A percentile compares a stretch with the other conserved stretches of the same genome.
Evolutionary conservation across 345 rosid genomes (phyloP).

Genomic region (Punica granatum): DNA sequence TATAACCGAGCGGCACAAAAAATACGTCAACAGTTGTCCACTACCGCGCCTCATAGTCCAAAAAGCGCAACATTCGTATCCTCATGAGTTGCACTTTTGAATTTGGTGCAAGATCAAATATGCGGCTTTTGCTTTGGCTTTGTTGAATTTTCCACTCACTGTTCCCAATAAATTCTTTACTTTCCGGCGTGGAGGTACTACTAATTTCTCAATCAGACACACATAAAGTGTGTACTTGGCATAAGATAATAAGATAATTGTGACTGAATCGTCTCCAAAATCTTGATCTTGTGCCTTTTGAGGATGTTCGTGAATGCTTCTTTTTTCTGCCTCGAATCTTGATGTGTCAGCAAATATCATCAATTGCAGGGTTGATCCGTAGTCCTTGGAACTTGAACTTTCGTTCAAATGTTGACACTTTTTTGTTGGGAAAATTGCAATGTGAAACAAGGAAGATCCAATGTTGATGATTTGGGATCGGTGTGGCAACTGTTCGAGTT

Average conservation of each 20-base stretch:
- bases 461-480: not conserved
- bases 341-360: not conserved
- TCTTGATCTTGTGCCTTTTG: not conserved
- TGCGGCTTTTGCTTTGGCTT: not conserved
- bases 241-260: no score
- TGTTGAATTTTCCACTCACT: not conserved
- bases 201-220: not conserved
- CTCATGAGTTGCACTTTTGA: not conserved
- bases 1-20: no score
- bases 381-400: slow-evolving; percentile 1
- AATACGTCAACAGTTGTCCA: no score
- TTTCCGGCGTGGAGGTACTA: not conserved
- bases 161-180: not conserved
- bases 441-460: not conserved
- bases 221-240: no score
- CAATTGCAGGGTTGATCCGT: not conserved
- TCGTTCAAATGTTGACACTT: not conserved
- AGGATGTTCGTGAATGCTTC: slow-evolving; percentile 2
- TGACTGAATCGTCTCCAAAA: no score
- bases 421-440: not conserved
- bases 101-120: not conserved
- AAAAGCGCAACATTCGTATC: not conserved
- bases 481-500: no score
- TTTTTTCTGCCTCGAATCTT: not conserved
- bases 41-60: not conserved